Conservation (phyloP, 2,329 filamentous ascomycete species). For the Camptophora hylomeconis region DNA sequence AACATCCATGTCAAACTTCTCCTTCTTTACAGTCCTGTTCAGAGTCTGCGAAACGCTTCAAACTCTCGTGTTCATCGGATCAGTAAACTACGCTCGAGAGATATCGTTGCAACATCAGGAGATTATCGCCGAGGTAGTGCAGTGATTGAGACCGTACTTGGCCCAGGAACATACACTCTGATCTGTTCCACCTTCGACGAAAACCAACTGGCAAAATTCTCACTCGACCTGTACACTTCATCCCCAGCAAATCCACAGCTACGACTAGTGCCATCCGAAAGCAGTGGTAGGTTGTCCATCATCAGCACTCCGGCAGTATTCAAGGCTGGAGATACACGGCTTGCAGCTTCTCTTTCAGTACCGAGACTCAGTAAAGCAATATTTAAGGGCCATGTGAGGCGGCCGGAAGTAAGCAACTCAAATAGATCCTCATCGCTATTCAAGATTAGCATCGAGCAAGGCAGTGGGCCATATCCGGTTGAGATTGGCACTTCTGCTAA, state of each 20-base stretch:
- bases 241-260: constrained; percentile 22
- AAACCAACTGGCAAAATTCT: constrained; percentile 54
- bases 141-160: constrained; percentile 51
- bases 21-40: constrained; percentile 42
- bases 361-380: constrained; percentile 49
- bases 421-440: constrained; percentile 39
- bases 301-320: constrained; percentile 43
- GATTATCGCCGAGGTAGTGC: constrained; percentile 76
- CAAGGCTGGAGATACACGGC: constrained; percentile 35
- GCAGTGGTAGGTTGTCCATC: constrained; percentile 58
- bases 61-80: constrained; percentile 40
- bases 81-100: constrained; percentile 53
- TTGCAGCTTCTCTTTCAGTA: constrained; percentile 39
- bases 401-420: constrained; percentile 4
- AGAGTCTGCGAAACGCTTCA: no score
- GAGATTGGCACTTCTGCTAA: constrained; percentile 40
- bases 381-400: constrained; percentile 36
- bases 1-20: constrained; percentile 77
- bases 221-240: constrained; percentile 55
- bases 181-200: constrained; percentile 18
- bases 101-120: constrained; percentile 72
- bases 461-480: constrained; percentile 54
- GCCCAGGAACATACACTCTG: constrained; percentile 52
- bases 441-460: constrained; percentile 59
- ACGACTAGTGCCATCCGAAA: constrained; percentile 49